These are phyloP conservation scores for Acanthamoeba triangularis DNA, from an alignment of 208 protist genomes.

Conservation along the genomic window DNA sequence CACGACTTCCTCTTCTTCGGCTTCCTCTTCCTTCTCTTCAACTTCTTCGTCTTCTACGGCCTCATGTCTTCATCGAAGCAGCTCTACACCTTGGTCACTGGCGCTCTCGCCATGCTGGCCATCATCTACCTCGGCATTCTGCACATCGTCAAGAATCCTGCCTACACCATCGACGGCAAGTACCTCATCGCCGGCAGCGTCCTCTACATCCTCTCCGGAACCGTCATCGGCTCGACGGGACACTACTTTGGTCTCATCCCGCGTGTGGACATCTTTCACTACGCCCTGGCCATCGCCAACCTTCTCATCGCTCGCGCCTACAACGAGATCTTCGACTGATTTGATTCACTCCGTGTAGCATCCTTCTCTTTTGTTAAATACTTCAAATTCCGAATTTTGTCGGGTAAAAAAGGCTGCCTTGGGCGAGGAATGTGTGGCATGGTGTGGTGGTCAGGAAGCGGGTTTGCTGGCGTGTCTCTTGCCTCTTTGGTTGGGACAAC, in stretches of 20 bases:
- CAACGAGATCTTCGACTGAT: slow-evolving; percentile 48
- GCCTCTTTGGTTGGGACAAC: neutral
- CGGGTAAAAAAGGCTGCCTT: too few relatives aligned
- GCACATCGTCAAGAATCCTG: neutral
- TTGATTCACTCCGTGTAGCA: too few relatives aligned
- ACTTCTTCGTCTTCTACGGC: slow-evolving; percentile 66
- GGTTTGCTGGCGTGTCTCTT: neutral
- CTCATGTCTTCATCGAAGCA: slow-evolving; percentile 19
- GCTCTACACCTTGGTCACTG: slow-evolving; percentile 48
- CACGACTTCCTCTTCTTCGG: slow-evolving; percentile 59
- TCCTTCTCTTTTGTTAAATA: slow-evolving; percentile 4
- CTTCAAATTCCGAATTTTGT: neutral
- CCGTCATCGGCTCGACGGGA: slow-evolving; percentile 25
- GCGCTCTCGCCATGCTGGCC: slow-evolving; percentile 26
- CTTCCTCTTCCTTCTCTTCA: slow-evolving; percentile 36
- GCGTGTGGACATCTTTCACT: slow-evolving; percentile 67
- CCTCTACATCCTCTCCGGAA: slow-evolving; percentile 37
- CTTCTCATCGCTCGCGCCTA: slow-evolving; percentile 20
- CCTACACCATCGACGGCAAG: slow-evolving; percentile 15
- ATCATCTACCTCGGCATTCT: slow-evolving; percentile 53
- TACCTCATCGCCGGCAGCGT: slow-evolving; percentile 30
- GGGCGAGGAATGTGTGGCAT: neutral
- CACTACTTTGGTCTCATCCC: slow-evolving; percentile 48
- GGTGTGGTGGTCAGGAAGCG: neutral
- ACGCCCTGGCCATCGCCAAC: slow-evolving; percentile 32